Conservation (phyloP, 306 rosid genomes). For the Trichosanthes truncata region DNA sequence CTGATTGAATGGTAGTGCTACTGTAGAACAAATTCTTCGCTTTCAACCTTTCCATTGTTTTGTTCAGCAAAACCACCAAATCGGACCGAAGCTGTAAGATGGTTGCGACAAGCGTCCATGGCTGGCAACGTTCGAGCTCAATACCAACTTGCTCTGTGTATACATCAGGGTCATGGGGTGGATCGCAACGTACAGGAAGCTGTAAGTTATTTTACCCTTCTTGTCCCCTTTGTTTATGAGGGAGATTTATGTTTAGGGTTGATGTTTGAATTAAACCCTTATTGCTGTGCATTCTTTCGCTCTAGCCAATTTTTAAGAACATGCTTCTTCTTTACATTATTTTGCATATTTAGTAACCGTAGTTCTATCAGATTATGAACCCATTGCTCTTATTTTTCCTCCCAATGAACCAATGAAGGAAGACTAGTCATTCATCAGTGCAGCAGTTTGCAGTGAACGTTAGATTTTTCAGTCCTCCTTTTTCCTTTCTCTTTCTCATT, state of each 20-base stretch:
- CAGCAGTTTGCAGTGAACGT: not conserved
- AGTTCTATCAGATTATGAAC: not conserved
- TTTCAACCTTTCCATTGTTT: not conserved
- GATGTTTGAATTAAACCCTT: not conserved
- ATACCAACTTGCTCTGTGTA: constrained; percentile 83
- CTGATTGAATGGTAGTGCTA: not conserved
- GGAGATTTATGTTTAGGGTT: not conserved
- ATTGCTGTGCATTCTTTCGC: not conserved
- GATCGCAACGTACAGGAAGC: constrained; percentile 45
- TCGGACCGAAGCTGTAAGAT: constrained; percentile 52
- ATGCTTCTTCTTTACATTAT: not conserved
- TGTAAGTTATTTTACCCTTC: constrained; percentile 30
- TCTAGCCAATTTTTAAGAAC: not conserved
- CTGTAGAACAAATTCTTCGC: not conserved
- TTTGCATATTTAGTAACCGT: not conserved
- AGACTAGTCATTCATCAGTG: not conserved
- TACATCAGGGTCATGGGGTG: constrained; percentile 53
- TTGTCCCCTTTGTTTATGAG: not conserved
- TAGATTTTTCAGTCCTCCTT: not conserved
- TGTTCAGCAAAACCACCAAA: constrained; percentile 59
- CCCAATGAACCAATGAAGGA: not conserved
- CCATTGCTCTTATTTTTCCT: not conserved
- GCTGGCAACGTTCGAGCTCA: constrained; percentile 69
- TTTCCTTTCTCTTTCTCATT: not conserved
- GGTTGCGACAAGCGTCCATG: constrained; percentile 51